Base-by-base conservation (phyloP, 768 basidiomycete species). In the Rhodocollybia butyracea region DNA sequence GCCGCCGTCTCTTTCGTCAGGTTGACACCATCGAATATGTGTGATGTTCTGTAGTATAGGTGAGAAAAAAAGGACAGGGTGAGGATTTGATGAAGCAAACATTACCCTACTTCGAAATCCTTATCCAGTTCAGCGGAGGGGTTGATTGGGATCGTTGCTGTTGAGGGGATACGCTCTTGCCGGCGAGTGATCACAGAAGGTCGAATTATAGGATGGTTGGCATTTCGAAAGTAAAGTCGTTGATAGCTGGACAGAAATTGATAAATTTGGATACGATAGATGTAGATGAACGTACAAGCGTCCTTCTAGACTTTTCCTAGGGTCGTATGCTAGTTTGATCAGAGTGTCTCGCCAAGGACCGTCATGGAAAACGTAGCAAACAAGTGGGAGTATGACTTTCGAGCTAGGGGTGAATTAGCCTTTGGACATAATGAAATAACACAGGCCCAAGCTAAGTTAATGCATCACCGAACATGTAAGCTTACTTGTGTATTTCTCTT, bases 281-380 rank as follows among this genome's bases (percentile, higher is more conserved):
- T 29, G 21, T n/a, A 19, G 5, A 8, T 43, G 24, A 26, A 75
- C 89, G 60, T 60, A 95, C 95, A 94, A 83, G 60, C 91, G 79
- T 19, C 91, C 86, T 46, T 77, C 72, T 2, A 79, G 77, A 58
- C 91, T 80, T 62, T 79, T 80, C 38, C 95, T 78, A 8, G 97
- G 97, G 64, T 99, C 97, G 64, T 94, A 98, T 12, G 87, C 85
- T 55, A 94, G 88, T 42, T 84, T 83, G 32, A 98, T 79, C 47
- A 94, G 78, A 13, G 90, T 89, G 62, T 98, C 95, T 38, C 93
- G 80, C 87, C 90, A 98, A 2, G 95, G 94, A 0, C 97, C 97
- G 60, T 97, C 95, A 61, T 87, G 83, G 65, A 98, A 95, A 8
- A 90, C 88, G 64, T 95, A 99, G 53, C 86, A 88, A 3, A 89